Percentiles rank a stretch among this genome's conserved stretches.
These are phyloP conservation scores for Ophiocytium majus DNA, from an alignment of 352 stramenopile genomes.

Conservation along the genomic window DNA sequence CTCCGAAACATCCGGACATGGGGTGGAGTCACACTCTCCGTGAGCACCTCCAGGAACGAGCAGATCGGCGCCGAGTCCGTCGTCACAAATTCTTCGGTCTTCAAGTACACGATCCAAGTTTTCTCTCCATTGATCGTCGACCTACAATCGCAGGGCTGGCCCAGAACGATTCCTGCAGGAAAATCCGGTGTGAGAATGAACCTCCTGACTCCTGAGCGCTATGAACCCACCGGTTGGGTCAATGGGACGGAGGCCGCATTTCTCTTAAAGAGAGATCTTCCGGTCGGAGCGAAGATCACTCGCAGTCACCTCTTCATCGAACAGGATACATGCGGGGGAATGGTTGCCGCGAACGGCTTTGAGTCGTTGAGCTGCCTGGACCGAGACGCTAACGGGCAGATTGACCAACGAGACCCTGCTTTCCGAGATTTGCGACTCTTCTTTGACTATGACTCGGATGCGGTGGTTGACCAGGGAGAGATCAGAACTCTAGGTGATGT, in stretches of 20 bases:
- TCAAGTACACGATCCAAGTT: constrained; percentile 1
- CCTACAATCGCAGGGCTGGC: background rate
- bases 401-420: background rate
- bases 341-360: background rate
- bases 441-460: background rate
- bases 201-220: background rate
- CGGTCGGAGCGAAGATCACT: background rate
- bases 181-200: background rate
- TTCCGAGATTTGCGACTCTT: background rate
- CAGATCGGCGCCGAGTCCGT: background rate
- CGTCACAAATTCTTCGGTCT: background rate
- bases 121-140: background rate
- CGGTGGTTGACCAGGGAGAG: background rate
- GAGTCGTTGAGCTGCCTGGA: background rate
- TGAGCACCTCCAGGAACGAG: background rate
- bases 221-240: background rate
- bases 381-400: background rate
- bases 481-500: constrained; percentile 2
- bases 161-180: background rate
- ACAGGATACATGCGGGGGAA: background rate
- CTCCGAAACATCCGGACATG: background rate
- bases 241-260: background rate
- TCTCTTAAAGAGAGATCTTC: background rate
- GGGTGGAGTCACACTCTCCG: background rate
- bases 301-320: background rate